A percentile compares a stretch with the other conserved stretches of the same genome.
Evolutionary conservation across 1,139 yeast genomes (phyloP).

Genomic region (Meyerozyma carpophila): DNA sequence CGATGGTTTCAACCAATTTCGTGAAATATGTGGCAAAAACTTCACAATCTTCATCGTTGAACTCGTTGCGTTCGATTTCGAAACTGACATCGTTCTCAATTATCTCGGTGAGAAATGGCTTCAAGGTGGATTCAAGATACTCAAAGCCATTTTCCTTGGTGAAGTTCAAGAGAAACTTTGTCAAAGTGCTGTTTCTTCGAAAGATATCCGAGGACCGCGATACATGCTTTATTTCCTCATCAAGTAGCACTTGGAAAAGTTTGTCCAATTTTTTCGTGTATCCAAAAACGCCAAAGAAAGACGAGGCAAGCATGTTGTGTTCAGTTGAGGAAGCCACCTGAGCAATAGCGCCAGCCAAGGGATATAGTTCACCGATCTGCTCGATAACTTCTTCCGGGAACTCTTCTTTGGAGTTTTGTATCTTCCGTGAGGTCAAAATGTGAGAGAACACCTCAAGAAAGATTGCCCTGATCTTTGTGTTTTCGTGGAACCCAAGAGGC

Average conservation of each 20-base stretch:
- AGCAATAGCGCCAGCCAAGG: conserved; percentile 48
- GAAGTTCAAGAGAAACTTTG: conserved; percentile 67
- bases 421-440: conserved; percentile 44
- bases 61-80: conserved; percentile 59
- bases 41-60: conserved; percentile 37
- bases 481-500: conserved; percentile 73
- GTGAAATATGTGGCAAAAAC: conserved; percentile 55
- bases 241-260: conserved; percentile 52
- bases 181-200: conserved; percentile 78
- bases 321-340: conserved; percentile 59
- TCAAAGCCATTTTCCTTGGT: conserved; percentile 62
- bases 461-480: conserved; percentile 59
- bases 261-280: conserved; percentile 49
- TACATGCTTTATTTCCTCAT: conserved; percentile 57
- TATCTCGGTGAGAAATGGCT: conserved; percentile 53
- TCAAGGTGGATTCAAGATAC: conserved; percentile 49
- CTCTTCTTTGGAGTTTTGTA: conserved; percentile 17
- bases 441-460: conserved; percentile 74
- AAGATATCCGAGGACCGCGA: conserved; percentile 66
- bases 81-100: conserved; percentile 46
- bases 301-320: conserved; percentile 53
- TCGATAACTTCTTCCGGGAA: conserved; percentile 20
- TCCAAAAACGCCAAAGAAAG: conserved; percentile 60
- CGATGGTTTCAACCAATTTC: conserved; percentile 57
- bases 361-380: conserved; percentile 20